Percentiles rank a stretch among this genome's conserved stretches.
Conservation (phyloP, 2,329 filamentous ascomycete genomes). For the Clonostachys byssicola region DNA sequence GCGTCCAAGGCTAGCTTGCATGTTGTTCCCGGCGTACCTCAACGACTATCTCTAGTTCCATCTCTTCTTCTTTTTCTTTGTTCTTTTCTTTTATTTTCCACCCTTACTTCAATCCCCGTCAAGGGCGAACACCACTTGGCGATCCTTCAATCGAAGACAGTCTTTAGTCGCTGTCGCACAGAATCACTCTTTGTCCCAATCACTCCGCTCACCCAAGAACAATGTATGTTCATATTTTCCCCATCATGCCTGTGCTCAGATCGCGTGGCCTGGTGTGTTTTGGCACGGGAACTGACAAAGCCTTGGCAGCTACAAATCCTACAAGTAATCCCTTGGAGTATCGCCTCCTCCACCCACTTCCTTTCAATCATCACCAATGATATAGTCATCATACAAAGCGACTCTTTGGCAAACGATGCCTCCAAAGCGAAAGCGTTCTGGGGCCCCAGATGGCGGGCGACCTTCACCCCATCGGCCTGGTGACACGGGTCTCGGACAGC, state of each 20-base stretch:
- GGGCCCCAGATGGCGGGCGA: slow-evolving; percentile 44
- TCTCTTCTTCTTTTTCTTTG: background rate
- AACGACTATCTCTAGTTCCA: background rate
- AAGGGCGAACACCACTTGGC: no score
- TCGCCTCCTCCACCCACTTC: background rate
- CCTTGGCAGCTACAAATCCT: background rate
- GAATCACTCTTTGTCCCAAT: no score
- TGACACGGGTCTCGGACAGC: slow-evolving; percentile 50
- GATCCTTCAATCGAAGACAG: no score
- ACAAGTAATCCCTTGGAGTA: background rate
- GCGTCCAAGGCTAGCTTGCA: no score
- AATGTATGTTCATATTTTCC: no score
- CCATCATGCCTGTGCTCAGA: no score
- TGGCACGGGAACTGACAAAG: background rate
- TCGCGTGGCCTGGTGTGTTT: no score
- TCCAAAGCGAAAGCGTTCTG: slow-evolving; percentile 56
- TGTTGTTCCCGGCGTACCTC: no score
- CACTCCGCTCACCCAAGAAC: no score
- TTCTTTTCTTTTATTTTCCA: background rate
- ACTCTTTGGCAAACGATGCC: slow-evolving; percentile 37
- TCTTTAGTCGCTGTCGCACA: no score
- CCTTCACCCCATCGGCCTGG: slow-evolving; percentile 60
- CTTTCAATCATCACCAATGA: background rate
- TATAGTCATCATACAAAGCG: background rate
- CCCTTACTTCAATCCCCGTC: background rate